Percentiles rank a stretch among this genome's conserved stretches.
Evolutionary conservation across 2,329 filamentous ascomycete species (phyloP).

Genomic region (Xylariaceae sp.): DNA sequence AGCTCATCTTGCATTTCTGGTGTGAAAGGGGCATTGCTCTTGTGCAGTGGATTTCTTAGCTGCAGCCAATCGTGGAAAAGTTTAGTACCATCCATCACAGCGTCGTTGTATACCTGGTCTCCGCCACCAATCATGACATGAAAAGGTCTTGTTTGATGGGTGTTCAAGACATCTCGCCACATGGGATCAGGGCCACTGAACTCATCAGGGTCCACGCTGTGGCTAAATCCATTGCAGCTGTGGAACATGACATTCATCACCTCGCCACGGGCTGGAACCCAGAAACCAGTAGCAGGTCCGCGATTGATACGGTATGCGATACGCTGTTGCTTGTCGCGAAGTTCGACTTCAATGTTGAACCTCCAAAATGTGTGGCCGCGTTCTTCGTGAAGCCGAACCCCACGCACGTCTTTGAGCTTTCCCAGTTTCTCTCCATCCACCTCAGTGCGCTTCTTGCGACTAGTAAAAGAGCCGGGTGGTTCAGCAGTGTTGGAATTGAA

Average conservation of each 20-base stretch:
- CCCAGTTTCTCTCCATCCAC: constrained; percentile 78
- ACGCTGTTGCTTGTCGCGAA: constrained; percentile 72
- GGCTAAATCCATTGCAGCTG: constrained; percentile 93
- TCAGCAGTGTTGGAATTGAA: constrained; percentile 45
- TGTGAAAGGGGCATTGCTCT: constrained; percentile 75
- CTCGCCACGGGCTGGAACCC: constrained; percentile 81
- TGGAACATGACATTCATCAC: constrained; percentile 99
- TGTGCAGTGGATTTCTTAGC: constrained; percentile 75
- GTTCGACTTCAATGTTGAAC: constrained; percentile 91
- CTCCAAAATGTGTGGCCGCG: constrained; percentile 93
- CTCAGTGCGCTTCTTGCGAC: constrained; percentile 49
- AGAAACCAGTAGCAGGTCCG: constrained; percentile 85
- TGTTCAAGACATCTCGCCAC: constrained; percentile 95
- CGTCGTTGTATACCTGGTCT: constrained; percentile 95
- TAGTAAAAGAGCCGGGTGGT: constrained; percentile 51
- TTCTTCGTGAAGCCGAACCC: constrained; percentile 79
- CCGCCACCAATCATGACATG: constrained; percentile 98
- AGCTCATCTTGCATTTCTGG: constrained; percentile 82
- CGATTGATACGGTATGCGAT: constrained; percentile 95
- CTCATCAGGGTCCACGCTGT: constrained; percentile 71
- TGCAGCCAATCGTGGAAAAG: constrained; percentile 82
- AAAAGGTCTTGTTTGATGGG: constrained; percentile 85
- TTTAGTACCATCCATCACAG: constrained; percentile 69
- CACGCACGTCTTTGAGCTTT: constrained; percentile 80
- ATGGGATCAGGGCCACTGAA: constrained; percentile 92